Evolutionary conservation across 2,329 filamentous ascomycete species (phyloP), one percentile per base, ranked within the genome.

Genomic region (Hypomyces rosellus): DNA sequence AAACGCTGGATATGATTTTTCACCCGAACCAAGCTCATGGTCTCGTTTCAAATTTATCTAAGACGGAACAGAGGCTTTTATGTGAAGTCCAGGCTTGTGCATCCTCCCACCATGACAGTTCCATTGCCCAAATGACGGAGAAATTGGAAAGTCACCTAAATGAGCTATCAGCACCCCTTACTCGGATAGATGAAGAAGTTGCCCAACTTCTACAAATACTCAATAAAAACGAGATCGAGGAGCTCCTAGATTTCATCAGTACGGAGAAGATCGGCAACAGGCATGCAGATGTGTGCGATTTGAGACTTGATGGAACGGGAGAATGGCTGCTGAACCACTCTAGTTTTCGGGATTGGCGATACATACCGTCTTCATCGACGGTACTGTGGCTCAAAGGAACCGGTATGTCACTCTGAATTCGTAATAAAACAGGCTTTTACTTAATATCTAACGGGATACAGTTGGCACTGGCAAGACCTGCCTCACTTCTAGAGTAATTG

Each of bases 391-490:
- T 51, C 1, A 47, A 45, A 7, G 49, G 49, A 11, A 51, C 38
- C 3, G 38, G 49, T 51, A 4, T 34, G 45, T 44, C 6, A 3
- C 12, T 9, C 5, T 13, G 8, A 13, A 38, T n/a, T 8, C 6
- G 8, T 6, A 2, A 11, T 6, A 11, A 5, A 22, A 8, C 3
- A 2, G 8, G 25, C 7, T 18, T 38, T 15, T 13, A 15, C 12
- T 30, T 30, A 8, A 6, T 5, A 37, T 18, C 34, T 53, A 38
- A 36, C 34, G 33, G 6, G 12, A 34, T n/a, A 12, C 34, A 52
- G 50, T 45, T 6, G 50, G 50, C 5, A 42, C 46, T 1, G 50
- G 50, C 5, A 52, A 52, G 13, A 52, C 50, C 12, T 49, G 22
- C 18, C 46, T 52, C 8, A 49, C 50, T 1, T 52, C 46, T n/a